Evolutionary conservation across 2,329 filamentous ascomycete genomes (phyloP), one percentile per base, ranked within the genome.

Genomic region (Cryphonectria naterciae): DNA sequence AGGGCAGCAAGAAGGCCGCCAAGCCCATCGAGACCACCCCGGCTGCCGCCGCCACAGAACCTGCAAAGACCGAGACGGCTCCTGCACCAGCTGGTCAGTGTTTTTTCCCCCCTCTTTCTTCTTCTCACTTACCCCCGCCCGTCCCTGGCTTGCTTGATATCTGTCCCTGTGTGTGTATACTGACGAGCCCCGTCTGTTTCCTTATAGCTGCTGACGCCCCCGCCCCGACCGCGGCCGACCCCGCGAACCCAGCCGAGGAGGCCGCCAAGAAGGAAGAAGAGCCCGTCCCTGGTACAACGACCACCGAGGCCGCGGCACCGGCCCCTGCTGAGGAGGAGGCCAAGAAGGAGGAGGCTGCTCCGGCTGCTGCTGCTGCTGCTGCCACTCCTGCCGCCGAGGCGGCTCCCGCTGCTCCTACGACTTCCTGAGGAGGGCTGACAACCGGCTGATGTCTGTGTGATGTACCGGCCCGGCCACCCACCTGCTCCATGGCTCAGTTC

Each of bases 61-160:
- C 79, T 13, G 78, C 80, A 69, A 81, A 80, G 77, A 79, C 81
- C 8, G 80, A 81, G 75, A 76, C 77, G 28, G 75, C 77, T 46
- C 73, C 80, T 54, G 75, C 76, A 70, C 73, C 75, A n/a, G 74
- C 76, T 73, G 74, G 77, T 81, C 75, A 77, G 78, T 49, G 3
- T 10, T 41, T 37, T 10, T 37, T 37, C 28, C 28, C 28, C 28
- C 28, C 28, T 5, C 35, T 37, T 10, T 37, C 37, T 37, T 37
- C 10, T 37, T 37, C 32, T 32, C 32, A 32, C 32, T 32, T 32
- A 32, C 32, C 32, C 32, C 32, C 2, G 32, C 32, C 2, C 32
- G 56, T 37, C 19, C 28, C 10, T 43, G 61, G 17, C 37, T 11
- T 22, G 15, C 60, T 75, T 75, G n/a, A 15, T 22, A 15, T 35